Evolutionary conservation across 257 asterid genomes (phyloP), one percentile per base, ranked within the genome.

Genomic region (Misopates orontium): DNA sequence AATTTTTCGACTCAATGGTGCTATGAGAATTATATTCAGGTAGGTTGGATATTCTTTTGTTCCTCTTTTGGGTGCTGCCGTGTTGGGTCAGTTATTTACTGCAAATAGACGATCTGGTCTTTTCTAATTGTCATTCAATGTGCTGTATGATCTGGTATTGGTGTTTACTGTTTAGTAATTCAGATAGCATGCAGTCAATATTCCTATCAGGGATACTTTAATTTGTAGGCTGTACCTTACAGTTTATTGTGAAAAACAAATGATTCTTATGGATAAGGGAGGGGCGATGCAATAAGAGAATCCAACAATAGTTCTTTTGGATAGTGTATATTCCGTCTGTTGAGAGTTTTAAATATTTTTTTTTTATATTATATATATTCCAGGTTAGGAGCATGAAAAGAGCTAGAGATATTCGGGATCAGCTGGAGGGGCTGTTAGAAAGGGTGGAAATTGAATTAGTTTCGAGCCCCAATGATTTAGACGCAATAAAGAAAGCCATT

Each of bases 361-460:
- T n/a, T n/a, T n/a, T n/a, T n/a, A n/a, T n/a, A 25, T 31, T 56
- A 61, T 77, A 31, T 62, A 21, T 73, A 66, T 73, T 83, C 24
- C 79, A 91, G 94, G 96, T 92, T 44, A 85, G 97, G 73, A 89
- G 96, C 77, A 92, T 92, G 97, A 89, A 89, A 78, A 77, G 98
- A 79, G 97, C 96, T 41, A 84, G 97, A 76, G 97, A 92, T 72
- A 92, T 92, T 17, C 85, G 96, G 55, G 98, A 92, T 81, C 98
- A 92, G 81, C 78, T 92, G 71, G 97, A 89, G 72, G 96, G 95
- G 40, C 71, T 92, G 42, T 68, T 89, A 70, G 98, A 87, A 71
- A 85, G 97, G 78, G 98, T 89, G 69, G 98, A 89, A 66, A 92
- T 89, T 59, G 97, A 84, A 68, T n/a, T 85, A 73, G 68, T 79